These are phyloP conservation scores for Saxophila tyrrhenica DNA, from an alignment of 495 filamentous ascomycete genomes.

Conservation along the genomic window DNA sequence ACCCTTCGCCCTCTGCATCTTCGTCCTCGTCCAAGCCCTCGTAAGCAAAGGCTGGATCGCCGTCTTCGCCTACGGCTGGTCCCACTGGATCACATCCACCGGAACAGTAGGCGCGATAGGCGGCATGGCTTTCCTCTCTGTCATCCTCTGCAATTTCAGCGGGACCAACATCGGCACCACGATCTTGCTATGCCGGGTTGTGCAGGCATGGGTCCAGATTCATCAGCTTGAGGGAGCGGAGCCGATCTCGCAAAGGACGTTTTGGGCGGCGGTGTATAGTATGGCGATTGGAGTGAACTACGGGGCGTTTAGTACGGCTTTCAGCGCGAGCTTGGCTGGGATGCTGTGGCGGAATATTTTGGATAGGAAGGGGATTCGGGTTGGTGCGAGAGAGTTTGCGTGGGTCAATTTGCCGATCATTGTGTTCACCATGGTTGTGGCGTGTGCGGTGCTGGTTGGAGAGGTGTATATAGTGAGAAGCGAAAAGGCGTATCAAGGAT, in stretches of 20 bases:
- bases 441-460: constrained; percentile 45
- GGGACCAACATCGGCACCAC: constrained; percentile 62
- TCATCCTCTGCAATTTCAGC: constrained; percentile 57
- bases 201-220: constrained; percentile 51
- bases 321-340: constrained; percentile 55
- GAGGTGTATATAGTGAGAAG: constrained; percentile 45
- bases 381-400: constrained; percentile 47
- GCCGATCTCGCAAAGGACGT: constrained; percentile 44
- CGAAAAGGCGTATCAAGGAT: not conserved
- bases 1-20: constrained; percentile 57
- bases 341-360: constrained; percentile 58
- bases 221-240: constrained; percentile 30
- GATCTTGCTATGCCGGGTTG: constrained; percentile 53
- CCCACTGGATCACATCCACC: constrained; percentile 54
- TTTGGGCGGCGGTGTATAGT: constrained; percentile 56
- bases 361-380: constrained; percentile 47
- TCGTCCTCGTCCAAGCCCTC: constrained; percentile 54
- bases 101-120: constrained; percentile 51
- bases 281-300: constrained; percentile 57
- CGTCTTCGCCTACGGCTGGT: constrained; percentile 56
- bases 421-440: constrained; percentile 51
- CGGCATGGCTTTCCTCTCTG: constrained; percentile 57
- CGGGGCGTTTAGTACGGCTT: constrained; percentile 55
- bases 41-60: constrained; percentile 57
- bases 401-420: constrained; percentile 56